Evolutionary conservation across 2,329 filamentous ascomycete species (phyloP), one percentile per base, ranked within the genome.

Genomic region (Exophiala phaeomuriformis): DNA sequence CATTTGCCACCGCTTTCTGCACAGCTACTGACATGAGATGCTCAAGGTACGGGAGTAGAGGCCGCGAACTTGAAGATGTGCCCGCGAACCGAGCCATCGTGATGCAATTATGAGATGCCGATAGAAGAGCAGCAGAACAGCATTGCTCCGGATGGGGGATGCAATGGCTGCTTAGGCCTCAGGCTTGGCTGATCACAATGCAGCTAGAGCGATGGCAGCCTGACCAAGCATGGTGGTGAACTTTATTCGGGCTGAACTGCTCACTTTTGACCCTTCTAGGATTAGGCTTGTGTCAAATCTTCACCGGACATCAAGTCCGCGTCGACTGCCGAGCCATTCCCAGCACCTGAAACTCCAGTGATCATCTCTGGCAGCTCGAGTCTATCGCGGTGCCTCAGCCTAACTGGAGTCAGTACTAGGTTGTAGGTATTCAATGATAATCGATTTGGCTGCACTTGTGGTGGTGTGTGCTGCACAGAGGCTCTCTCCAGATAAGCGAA

Each of bases 91-190:
- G 33, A 42, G 30, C 29, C 12, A 19, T 35, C 29, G 41, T 52
- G 50, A 52, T 52, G 43, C 50, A 47, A 52, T 43, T 10, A 30
- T 35, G 42, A 35, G 28, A 28, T 41, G 19, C 5, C 12, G n/a
- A 27, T 41, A 41, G 12, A 27, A 28, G 39, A 28, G 12, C 33
- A 10, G n/a, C 36, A 39, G 36, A 8, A n/a, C 19, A 19, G 19
- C 19, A 19, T 19, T 19, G 19, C 36, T 39, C 36, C 10, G 19
- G 36, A 39, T 12, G 36, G 19, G 39, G 7, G 39, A 27, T 27
- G 39, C 10, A 28, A 27, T 41, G 39, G 39, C 39, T 28, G 39
- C 27, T 28, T 27, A 28, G 27, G 12, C 4, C 19, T 19, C 19
- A 41, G 39, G 6, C 27, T 41, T 41, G 39, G 39, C 39, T 41